A percentile compares a stretch with the other conserved stretches of the same genome.
Conservation (phyloP, 164 flowering plant genomes). For the Saururus chinensis region DNA sequence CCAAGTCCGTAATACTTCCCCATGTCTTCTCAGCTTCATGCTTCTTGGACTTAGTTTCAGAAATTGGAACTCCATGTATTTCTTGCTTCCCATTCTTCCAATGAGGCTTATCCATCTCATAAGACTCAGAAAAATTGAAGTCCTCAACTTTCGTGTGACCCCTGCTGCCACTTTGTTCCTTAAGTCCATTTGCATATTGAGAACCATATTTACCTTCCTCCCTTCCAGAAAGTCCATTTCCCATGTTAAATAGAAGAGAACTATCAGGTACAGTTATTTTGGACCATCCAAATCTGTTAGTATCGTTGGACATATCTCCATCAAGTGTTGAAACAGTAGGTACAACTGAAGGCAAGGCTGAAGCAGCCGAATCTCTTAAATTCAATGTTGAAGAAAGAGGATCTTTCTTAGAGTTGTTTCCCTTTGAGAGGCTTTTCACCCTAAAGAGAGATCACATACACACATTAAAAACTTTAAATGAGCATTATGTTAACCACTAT, state of each 20-base stretch:
- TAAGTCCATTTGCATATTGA: conserved; percentile 22
- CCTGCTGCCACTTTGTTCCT: conserved; percentile 22
- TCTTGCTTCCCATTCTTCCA: conserved; percentile 32
- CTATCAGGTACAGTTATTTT: conserved; percentile 29
- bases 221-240: conserved; percentile 34
- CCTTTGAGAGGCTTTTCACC: conserved; percentile 87
- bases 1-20: conserved; percentile 24
- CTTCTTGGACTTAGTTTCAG: conserved; percentile 31
- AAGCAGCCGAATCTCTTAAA: conserved; percentile 42
- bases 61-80: conserved; percentile 11
- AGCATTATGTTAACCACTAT: not conserved
- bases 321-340: conserved; percentile 33
- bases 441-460: conserved; percentile 16
- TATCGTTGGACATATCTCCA: conserved; percentile 33
- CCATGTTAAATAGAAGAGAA: conserved; percentile 30
- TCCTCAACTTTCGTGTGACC: conserved; percentile 22
- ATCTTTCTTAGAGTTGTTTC: conserved; percentile 53
- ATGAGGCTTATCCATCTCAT: conserved; percentile 36
- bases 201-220: conserved; percentile 25
- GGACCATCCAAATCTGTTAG: conserved; percentile 34
- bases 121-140: conserved; percentile 27
- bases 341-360: conserved; percentile 32
- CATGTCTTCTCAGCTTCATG: conserved; percentile 22
- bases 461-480: not conserved
- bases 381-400: conserved; percentile 24